Base-by-base conservation (phyloP, 306 rosid species). In the Trichosanthes truncata region DNA sequence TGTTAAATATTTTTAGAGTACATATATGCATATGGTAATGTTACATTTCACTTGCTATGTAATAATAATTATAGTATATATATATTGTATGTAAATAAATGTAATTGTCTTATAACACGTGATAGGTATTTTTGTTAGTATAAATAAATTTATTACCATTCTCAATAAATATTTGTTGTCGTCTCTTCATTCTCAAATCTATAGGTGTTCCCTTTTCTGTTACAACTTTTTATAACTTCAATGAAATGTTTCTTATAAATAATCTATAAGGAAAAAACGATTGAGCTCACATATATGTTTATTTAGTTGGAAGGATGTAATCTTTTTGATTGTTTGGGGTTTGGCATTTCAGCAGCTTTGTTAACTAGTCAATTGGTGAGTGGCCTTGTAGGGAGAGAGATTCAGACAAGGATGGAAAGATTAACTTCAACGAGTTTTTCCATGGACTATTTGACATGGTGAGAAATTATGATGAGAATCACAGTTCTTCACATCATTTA, bases 361-460 rank as follows among this genome's bases (percentile, higher is more conserved):
- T 81, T 80, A 78, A 67, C 61, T 87, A 83, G 80, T 77, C 63
- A 60, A 60, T 77, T 60, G 79, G 43, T 78, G 60, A 36, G 17
- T 83, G 83, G 62, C 68, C 52, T 81, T 81, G 61, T 52, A 95
- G 99, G 82, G 99, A 95, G 83, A 90, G 97, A 76, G 99, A 95
- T 81, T 74, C 96, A 0, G 99, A 95, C 81, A 88, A 80, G 87
- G 99, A 95, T 79, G 99, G 91, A 78, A 95, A 90, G 89, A 62
- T 95, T 51, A 93, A 91, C 91, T 95, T 91, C 74, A 90, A 95
- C 74, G 97, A 95, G 84, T 95, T 95, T 87, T 95, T 93, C 83
- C 99, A 93, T 67, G 97, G 99, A 81, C 93, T 95, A 73, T 95
- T 95, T 88, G 99, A 95, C 87, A 86, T 93, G 90, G 99, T 95